A percentile compares a stretch with the other conserved stretches of the same genome.
Evolutionary conservation across 208 protist species (phyloP).

Genomic region (Phytomonas sp.): DNA sequence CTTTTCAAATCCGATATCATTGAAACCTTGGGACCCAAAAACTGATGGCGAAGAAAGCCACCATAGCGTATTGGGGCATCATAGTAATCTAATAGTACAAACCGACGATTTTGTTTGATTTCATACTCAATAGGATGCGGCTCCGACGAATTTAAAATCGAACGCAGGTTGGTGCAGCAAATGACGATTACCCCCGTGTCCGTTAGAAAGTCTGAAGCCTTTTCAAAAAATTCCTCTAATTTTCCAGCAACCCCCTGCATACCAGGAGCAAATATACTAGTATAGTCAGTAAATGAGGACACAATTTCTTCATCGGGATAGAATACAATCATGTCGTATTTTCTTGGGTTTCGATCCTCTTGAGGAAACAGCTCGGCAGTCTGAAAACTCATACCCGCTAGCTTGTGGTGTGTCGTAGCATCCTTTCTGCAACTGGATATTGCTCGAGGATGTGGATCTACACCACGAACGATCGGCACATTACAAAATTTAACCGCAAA

Average conservation of each 20-base stretch:
- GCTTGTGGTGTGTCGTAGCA: slow-evolving; percentile 23
- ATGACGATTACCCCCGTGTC: slow-evolving; percentile 72
- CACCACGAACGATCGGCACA: slow-evolving; percentile 75
- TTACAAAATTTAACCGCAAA: slow-evolving; percentile 40
- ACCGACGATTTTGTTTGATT: slow-evolving; percentile 77
- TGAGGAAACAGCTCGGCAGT: slow-evolving; percentile 60
- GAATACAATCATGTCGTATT: slow-evolving; percentile 68
- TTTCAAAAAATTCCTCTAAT: slow-evolving; percentile 82
- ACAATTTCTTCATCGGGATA: slow-evolving; percentile 72
- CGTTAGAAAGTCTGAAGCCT: slow-evolving; percentile 36
- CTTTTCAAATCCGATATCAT: slow-evolving; percentile 11
- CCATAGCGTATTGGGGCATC: slow-evolving; percentile 53
- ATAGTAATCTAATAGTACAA: slow-evolving; percentile 89
- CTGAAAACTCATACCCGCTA: slow-evolving; percentile 62
- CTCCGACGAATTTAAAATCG: slow-evolving; percentile 48
- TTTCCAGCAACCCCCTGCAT: slow-evolving; percentile 44
- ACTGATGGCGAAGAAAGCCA: slow-evolving; percentile 20
- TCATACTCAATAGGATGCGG: slow-evolving; percentile 87
- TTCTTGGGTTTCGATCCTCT: slow-evolving; percentile 11
- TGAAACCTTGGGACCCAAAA: slow-evolving; percentile 15
- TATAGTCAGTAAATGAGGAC: slow-evolving; percentile 24
- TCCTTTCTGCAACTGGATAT: slow-evolving; percentile 46
- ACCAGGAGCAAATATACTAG: slow-evolving; percentile 38
- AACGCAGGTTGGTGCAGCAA: slow-evolving; percentile 75
- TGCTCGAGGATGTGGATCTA: slow-evolving; percentile 60